Percentiles rank a stretch among this genome's conserved stretches.
phyloP scores from a whole-genome alignment of 495 filamentous ascomycete genomes.

The Umbilicaria muhlenbergii region DNA sequence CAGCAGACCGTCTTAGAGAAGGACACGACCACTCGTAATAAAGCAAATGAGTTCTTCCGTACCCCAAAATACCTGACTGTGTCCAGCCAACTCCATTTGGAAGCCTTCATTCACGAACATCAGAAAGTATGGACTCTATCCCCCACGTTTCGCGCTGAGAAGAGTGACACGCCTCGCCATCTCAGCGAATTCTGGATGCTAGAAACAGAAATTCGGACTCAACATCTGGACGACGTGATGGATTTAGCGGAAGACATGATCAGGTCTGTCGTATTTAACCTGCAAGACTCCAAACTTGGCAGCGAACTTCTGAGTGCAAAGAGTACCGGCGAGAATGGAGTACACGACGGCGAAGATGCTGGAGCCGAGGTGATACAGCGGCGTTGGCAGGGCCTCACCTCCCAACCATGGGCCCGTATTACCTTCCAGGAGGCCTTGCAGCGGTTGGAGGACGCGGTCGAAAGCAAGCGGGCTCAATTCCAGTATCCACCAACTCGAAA shows the following conservation, averaged over 20 bases:
- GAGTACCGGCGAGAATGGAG: constrained; percentile 21
- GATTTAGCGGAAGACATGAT: constrained; percentile 65
- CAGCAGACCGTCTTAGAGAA: constrained; percentile 14
- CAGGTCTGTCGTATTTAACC: constrained; percentile 36
- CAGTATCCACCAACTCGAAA: constrained; percentile 51
- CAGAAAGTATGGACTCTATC: constrained; percentile 89
- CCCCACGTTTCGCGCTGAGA: constrained; percentile 87
- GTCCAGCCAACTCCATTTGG: constrained; percentile 85
- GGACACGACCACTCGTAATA: constrained; percentile 13
- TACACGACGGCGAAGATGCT: constrained; percentile 20
- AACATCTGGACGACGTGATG: constrained; percentile 55
- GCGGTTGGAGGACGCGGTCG: constrained; percentile 43
- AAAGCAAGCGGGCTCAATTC: constrained; percentile 37
- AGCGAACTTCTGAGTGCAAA: constrained; percentile 43
- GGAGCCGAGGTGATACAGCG: constrained; percentile 32
- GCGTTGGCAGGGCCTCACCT: constrained; percentile 56
- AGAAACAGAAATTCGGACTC: constrained; percentile 74
- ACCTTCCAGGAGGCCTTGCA: constrained; percentile 71
- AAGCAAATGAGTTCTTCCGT: constrained; percentile 52
- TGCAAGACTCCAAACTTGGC: constrained; percentile 40
- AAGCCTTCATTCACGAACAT: constrained; percentile 77
- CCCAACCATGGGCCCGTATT: constrained; percentile 59
- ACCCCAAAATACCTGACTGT: constrained; percentile 89
- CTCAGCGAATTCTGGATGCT: constrained; percentile 99
- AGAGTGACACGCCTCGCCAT: constrained; percentile 85